Conservation (phyloP, 495 filamentous ascomycete species). For the Annulohypoxylon moriforme region DNA sequence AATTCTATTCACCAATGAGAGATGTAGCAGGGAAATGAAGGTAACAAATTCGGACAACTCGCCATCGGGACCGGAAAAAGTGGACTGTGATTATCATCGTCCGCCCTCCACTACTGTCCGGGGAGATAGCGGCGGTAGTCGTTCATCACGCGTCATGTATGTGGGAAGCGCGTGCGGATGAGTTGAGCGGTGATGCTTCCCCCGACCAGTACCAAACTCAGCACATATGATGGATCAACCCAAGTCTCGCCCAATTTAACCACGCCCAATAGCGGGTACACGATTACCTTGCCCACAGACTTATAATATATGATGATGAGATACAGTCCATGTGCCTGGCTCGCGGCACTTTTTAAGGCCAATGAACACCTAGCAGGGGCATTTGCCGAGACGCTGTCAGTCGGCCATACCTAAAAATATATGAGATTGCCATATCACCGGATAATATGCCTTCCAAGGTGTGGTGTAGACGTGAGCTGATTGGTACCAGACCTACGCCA, state of each 20-base stretch:
- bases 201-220: slow-evolving; percentile 8
- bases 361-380: slow-evolving; percentile 14
- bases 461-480: slow-evolving; percentile 10
- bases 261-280: slow-evolving; percentile 18
- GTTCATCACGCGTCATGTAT: slow-evolving; percentile 17
- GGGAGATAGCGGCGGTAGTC: slow-evolving; percentile 14
- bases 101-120: slow-evolving; percentile 6
- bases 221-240: slow-evolving; percentile 7
- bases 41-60: slow-evolving; percentile 11
- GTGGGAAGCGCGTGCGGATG: slow-evolving; percentile 3
- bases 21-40: not conserved
- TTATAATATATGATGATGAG: slow-evolving; percentile 17
- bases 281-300: slow-evolving; percentile 19
- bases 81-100: not conserved
- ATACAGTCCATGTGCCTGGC: slow-evolving; percentile 13
- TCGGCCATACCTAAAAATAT: slow-evolving; percentile 20
- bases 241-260: slow-evolving; percentile 20
- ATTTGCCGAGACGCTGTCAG: slow-evolving; percentile 32
- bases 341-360: slow-evolving; percentile 29
- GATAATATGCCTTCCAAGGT: slow-evolving; percentile 16
- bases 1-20: slow-evolving; percentile 4
- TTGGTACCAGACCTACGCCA: slow-evolving; percentile 28
- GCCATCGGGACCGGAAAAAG: slow-evolving; percentile 8
- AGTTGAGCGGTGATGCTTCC: slow-evolving; percentile 8
- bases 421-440: slow-evolving; percentile 29